These are phyloP conservation scores for Picea glauca DNA, from an alignment of 75 land plant species.

Conservation along the genomic window DNA sequence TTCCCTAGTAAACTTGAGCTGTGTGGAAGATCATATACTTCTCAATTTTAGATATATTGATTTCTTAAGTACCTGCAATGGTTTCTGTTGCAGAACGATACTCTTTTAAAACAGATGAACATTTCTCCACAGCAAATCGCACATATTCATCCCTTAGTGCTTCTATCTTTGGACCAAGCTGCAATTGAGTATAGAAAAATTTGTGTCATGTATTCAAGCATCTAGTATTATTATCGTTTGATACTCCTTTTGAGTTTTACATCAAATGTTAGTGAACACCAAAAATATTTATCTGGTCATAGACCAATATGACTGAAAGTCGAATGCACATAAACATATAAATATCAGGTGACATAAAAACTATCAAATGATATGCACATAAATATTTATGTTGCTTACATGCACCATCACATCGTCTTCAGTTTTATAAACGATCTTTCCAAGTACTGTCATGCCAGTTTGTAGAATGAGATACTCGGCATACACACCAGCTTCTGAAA, in stretches of 20 bases:
- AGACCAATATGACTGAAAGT: background rate
- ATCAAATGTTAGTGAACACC: background rate
- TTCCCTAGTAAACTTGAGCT: background rate
- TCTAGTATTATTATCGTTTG: background rate
- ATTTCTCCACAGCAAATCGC: conserved; percentile 87
- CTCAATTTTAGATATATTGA: background rate
- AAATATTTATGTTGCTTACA: conserved; percentile 37
- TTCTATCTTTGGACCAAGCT: conserved; percentile 90
- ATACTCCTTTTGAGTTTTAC: background rate
- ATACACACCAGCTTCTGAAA: conserved; percentile 66
- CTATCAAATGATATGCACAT: background rate
- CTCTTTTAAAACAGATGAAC: conserved; percentile 70
- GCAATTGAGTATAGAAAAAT: background rate
- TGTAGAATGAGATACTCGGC: conserved; percentile 79
- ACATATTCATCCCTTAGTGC: conserved; percentile 89
- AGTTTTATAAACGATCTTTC: conserved; percentile 70
- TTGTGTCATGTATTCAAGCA: background rate
- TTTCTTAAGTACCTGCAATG: conserved; percentile 65
- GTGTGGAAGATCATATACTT: background rate
- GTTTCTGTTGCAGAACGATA: conserved; percentile 87
- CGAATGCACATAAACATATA: no score
- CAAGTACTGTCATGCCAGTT: conserved; percentile 96
- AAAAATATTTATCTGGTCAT: background rate
- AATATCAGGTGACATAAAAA: no score
- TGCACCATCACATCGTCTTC: conserved; percentile 71